Percentiles rank a stretch among this genome's conserved stretches.
phyloP scores from a whole-genome alignment of 1,139 yeast species.

The Yamadazyma friedrichii region DNA sequence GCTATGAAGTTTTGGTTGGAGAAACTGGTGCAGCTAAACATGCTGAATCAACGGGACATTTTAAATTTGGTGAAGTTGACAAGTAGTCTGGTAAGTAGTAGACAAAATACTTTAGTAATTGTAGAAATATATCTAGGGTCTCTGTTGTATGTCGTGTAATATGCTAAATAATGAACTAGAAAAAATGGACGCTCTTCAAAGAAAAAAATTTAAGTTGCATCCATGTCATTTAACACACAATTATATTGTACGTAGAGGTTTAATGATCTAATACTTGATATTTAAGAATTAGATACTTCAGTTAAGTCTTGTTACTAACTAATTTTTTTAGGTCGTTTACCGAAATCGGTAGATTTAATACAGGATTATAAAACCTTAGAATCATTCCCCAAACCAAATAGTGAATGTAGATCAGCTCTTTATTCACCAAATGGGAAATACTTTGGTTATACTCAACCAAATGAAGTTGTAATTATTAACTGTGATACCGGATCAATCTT shows the following conservation, averaged over 20 bases:
- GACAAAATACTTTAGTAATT: too few relatives aligned
- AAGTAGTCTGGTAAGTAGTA: background rate
- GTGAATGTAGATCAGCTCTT: conserved; percentile 46
- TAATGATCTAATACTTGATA: background rate
- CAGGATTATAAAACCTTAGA: conserved; percentile 46
- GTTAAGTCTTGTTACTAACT: background rate
- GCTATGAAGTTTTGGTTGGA: conserved; percentile 55
- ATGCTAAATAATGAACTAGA: background rate
- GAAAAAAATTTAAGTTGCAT: conserved; percentile 11
- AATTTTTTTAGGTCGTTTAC: conserved; percentile 50
- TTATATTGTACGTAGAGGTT: conserved; percentile 38
- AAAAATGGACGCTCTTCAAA: conserved; percentile 10
- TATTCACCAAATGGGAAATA: conserved; percentile 55
- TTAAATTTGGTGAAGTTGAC: conserved; percentile 55
- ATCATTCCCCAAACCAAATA: conserved; percentile 33
- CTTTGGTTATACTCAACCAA: conserved; percentile 58
- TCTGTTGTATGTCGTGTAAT: background rate
- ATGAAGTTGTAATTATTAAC: conserved; percentile 55
- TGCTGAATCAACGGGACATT: conserved; percentile 64
- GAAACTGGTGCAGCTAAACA: conserved; percentile 69
- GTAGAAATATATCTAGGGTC: too few relatives aligned
- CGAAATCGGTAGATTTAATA: conserved; percentile 58
- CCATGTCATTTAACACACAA: conserved; percentile 40
- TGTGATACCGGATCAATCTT: conserved; percentile 28
- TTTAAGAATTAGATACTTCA: background rate